Base-by-base conservation (phyloP, 2,329 filamentous ascomycete species). In the Apiospora sp. region DNA sequence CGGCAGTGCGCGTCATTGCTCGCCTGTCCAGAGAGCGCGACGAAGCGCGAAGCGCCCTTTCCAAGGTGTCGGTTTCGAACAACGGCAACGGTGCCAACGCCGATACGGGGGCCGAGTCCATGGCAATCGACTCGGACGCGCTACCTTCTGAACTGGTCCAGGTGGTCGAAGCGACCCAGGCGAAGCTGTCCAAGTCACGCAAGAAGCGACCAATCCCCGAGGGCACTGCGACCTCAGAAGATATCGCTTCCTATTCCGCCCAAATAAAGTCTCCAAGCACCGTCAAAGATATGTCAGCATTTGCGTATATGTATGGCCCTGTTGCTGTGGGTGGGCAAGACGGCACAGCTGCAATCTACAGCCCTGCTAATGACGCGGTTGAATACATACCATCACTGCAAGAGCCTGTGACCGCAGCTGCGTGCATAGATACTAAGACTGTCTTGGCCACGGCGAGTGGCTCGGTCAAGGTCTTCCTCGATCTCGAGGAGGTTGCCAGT, bases 1-100 rank as follows among this genome's bases (percentile, higher is more conserved):
- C 96, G 2, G 96, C 96, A n/a, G 92, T 97, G 69, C 90, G 96
- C 75, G 96, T 99, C 68, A 98, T 99, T 83, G 95, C 95, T 76
- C 91, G 96, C 68, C 82, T 99, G 81, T 93, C 93, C n/a, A 92
- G 90, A 81, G 96, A 99, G 86, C 87, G 96, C 75, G 95, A 99
- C 79, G 95, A 98, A 82, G 95, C 96, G 67, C 89, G 96, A 76
- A 93, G 96, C 83, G 94, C 96, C 19, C 86, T 99, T 70, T 94
- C 94, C 48, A 94, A 94, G 81, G 89, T 98, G 19, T 94, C 93
- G 1, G 91, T 98, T 64, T 91, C 91, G 37, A 87, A 87, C 41
- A 85, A 84, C 67, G 84, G 84, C 72, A 83, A 84, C 91, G 43
- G 96, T 72, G 83, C 84, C 3, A 84, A 91, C 41, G 95, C 34